Base-by-base conservation (phyloP, 176 grass and related monocot species). In the Oropetium thomaeum region DNA sequence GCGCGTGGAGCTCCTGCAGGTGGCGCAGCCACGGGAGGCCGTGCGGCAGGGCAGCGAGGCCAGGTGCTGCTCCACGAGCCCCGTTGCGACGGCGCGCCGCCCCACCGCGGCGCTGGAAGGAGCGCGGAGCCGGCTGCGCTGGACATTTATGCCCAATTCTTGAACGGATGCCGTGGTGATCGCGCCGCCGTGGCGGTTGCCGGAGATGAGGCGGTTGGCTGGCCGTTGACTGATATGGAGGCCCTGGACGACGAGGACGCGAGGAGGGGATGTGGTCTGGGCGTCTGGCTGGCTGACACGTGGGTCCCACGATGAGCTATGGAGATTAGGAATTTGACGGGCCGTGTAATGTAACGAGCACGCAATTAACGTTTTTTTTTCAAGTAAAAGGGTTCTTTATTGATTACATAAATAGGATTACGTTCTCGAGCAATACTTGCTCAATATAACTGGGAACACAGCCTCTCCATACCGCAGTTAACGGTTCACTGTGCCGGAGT, bases 1-100 rank as follows among this genome's bases (percentile, higher is more conserved):
- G 92, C 35, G 88, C 92, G 63, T 94, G 92, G 71, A 94, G 83
- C 69, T 90, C 81, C 65, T 76, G 74, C 57, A 94, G 30, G 79
- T 68, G 63, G 70, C 37, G 37, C 62, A 84, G 61, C 31, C 67
- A 49, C 54, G 71, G 75, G 73, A 86, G 83, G 52, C 73, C 84
- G 73, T 79, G 84, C 57, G 82, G 84, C 30, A n/a, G n/a, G n/a
- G n/a, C n/a, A 89, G 83, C 17, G 83, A 83, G 73, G 74, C 76
- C 76, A 90, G 73, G 68, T 87, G 87, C 62, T 81, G 71, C 77
- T 93, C 90, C 55, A 87, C 58, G 47, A 78, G 81, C 35, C 81
- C 62, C 90, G 90, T 69, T 81, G 77, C 43, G 87, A 93, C 58
- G 76, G 85, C 77, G 62, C 80, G 52, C 69, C 80, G 52, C 69